These are phyloP conservation scores for Davidsoniella eucalypti DNA, from an alignment of 2,329 filamentous ascomycete genomes.

Conservation along the genomic window DNA sequence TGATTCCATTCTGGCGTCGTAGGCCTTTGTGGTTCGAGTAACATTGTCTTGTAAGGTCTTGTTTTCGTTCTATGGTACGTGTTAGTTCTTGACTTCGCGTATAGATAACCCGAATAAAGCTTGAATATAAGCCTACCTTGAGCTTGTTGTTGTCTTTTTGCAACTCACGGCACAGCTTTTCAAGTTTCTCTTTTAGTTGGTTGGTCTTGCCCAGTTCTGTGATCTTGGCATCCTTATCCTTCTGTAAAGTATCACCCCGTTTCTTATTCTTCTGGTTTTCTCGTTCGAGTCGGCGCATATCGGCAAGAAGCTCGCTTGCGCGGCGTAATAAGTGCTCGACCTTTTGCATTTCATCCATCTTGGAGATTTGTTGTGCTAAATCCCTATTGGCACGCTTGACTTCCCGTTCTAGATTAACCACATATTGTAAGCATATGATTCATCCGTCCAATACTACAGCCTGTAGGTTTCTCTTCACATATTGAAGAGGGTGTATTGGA, in stretches of 20 bases:
- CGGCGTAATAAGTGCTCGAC: slow-evolving; percentile 82
- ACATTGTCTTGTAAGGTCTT: slow-evolving; percentile 78
- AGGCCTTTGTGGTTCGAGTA: slow-evolving; percentile 62
- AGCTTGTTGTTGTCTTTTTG: slow-evolving; percentile 97
- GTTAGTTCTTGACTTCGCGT: neutral
- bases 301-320: slow-evolving; percentile 77
- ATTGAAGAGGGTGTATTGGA: neutral
- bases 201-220: slow-evolving; percentile 82
- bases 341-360: slow-evolving; percentile 82
- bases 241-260: slow-evolving; percentile 81
- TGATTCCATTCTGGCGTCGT: slow-evolving; percentile 70
- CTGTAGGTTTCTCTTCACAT: neutral
- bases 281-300: slow-evolving; percentile 90
- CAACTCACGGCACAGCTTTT: slow-evolving; percentile 87
- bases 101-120: neutral
- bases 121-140: slow-evolving; percentile 45
- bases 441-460: neutral
- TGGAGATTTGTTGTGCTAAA: slow-evolving; percentile 70
- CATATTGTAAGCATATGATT: neutral
- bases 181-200: slow-evolving; percentile 85
- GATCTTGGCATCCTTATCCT: slow-evolving; percentile 82
- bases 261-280: slow-evolving; percentile 96
- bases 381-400: slow-evolving; percentile 89
- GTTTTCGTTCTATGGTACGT: slow-evolving; percentile 57
- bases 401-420: slow-evolving; percentile 52